phyloP scores from a whole-genome alignment of 768 basidiomycete species.

The Filobasidium floriforme region DNA sequence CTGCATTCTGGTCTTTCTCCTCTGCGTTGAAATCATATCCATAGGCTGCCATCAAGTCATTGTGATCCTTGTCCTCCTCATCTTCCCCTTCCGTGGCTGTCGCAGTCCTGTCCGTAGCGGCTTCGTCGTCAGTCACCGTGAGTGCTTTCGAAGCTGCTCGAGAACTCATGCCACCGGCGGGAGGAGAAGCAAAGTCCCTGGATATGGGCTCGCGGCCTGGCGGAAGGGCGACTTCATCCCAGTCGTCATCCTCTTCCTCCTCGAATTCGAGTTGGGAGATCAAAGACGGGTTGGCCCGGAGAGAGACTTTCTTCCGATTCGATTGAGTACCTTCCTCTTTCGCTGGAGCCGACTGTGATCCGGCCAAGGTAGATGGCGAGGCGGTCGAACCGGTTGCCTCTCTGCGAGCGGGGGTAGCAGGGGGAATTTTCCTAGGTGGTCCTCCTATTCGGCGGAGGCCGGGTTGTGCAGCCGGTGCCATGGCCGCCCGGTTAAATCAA shows the following conservation, averaged over 20 bases:
- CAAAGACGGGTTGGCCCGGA: neutral
- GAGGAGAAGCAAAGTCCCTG: neutral
- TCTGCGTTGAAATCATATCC: slow-evolving; percentile 21
- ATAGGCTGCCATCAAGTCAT: slow-evolving; percentile 17
- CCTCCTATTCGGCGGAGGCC: slow-evolving; percentile 1
- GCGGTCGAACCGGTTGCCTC: neutral
- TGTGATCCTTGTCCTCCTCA: slow-evolving; percentile 13
- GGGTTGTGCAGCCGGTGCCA: neutral
- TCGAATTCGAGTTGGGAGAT: neutral
- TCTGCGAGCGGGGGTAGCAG: neutral
- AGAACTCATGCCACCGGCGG: neutral
- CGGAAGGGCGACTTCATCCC: slow-evolving; percentile 20
- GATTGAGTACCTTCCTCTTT: neutral
- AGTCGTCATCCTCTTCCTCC: slow-evolving; percentile 21
- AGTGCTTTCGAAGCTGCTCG: neutral
- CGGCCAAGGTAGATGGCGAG: neutral
- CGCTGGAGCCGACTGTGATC: neutral
- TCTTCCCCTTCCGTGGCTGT: slow-evolving; percentile 8
- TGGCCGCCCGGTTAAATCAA: neutral
- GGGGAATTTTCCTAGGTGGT: slow-evolving; percentile 1
- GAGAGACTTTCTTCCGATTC: neutral
- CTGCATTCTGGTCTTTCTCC: neutral
- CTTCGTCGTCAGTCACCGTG: slow-evolving; percentile 12
- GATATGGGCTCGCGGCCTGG: neutral
- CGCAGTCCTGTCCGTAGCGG: slow-evolving; percentile 12